Percentiles rank a stretch among this genome's conserved stretches.
Conservation (phyloP, 2,329 filamentous ascomycete genomes). For the Diaporthe destruens region DNA sequence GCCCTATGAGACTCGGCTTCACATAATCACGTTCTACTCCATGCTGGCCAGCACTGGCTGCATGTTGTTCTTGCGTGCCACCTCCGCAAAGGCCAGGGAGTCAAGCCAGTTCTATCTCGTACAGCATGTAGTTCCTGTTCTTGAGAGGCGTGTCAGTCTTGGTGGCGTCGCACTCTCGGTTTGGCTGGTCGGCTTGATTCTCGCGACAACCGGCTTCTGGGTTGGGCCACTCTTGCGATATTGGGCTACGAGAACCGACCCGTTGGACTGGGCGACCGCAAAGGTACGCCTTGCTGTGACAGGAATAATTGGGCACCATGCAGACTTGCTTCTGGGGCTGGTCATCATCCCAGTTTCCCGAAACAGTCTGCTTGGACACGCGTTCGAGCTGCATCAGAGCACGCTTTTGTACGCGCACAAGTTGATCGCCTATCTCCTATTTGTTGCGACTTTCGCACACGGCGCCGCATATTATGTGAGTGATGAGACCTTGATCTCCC, state of each 20-base stretch:
- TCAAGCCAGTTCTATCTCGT: constrained; percentile 22
- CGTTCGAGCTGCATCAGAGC: constrained; percentile 41
- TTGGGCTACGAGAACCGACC: constrained; percentile 28
- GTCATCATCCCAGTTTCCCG: constrained; percentile 41
- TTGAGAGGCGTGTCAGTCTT: constrained; percentile 30
- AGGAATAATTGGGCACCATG: constrained; percentile 41
- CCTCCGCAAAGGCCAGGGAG: not conserved
- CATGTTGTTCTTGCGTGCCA: constrained; percentile 18
- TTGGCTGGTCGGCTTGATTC: constrained; percentile 36
- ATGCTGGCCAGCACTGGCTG: constrained; percentile 34
- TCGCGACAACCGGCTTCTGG: constrained; percentile 40
- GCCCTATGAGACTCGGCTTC: constrained; percentile 38
- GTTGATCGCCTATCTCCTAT: constrained; percentile 36
- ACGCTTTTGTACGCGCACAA: constrained; percentile 42
- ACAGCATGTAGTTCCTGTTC: constrained; percentile 11
- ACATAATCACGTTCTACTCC: constrained; percentile 39
- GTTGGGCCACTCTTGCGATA: constrained; percentile 28
- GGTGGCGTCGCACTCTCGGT: constrained; percentile 31
- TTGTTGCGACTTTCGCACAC: constrained; percentile 34
- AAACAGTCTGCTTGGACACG: constrained; percentile 40
- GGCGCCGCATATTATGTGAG: constrained; percentile 40
- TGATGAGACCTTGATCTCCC: not conserved
- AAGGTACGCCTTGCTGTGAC: constrained; percentile 39
- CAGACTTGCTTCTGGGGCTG: constrained; percentile 41
- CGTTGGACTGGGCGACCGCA: constrained; percentile 38